Evolutionary conservation across 768 basidiomycete genomes (phyloP).

Genomic region (Boletus rex-veris): DNA sequence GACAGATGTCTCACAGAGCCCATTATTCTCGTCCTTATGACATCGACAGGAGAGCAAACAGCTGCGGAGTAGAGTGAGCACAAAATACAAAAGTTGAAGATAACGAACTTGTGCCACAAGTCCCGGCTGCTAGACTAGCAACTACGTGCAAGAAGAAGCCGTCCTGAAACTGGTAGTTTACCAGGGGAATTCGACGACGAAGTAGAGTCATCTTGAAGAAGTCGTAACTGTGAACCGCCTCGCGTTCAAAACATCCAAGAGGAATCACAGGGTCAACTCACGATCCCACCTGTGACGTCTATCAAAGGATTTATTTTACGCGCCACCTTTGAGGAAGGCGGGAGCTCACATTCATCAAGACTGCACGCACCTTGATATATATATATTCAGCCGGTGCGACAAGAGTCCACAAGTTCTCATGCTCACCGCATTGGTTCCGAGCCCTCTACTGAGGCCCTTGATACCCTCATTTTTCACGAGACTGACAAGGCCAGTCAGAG

Average conservation of each 20-base stretch:
- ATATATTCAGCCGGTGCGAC: conserved; percentile 4
- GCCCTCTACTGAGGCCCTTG: conserved; percentile 64
- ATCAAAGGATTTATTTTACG: conserved; percentile 8
- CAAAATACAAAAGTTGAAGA: neutral
- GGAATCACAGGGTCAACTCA: conserved; percentile 37
- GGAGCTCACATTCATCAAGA: conserved; percentile 68
- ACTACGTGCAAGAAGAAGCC: conserved; percentile 63
- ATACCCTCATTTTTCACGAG: conserved; percentile 69
- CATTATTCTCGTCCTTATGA: conserved; percentile 75
- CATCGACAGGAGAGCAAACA: conserved; percentile 76
- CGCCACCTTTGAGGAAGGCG: neutral
- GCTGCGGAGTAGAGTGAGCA: conserved; percentile 39
- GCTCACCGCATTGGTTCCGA: conserved; percentile 74
- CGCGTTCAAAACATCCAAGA: neutral
- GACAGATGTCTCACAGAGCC: conserved; percentile 49
- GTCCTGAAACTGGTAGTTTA: conserved; percentile 62
- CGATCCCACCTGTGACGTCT: conserved; percentile 85
- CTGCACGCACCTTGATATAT: conserved; percentile 48
- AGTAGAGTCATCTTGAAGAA: conserved; percentile 65
- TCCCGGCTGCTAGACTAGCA: conserved; percentile 67
- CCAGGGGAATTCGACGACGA: conserved; percentile 46
- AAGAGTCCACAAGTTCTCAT: neutral
- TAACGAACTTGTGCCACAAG: conserved; percentile 70
- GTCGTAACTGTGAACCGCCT: conserved; percentile 55
- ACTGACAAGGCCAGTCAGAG: conserved; percentile 62